A percentile compares a stretch with the other conserved stretches of the same genome.
These are phyloP conservation scores for Brassica hybrid DNA, from an alignment of 441 rosid genomes.

Conservation along the genomic window DNA sequence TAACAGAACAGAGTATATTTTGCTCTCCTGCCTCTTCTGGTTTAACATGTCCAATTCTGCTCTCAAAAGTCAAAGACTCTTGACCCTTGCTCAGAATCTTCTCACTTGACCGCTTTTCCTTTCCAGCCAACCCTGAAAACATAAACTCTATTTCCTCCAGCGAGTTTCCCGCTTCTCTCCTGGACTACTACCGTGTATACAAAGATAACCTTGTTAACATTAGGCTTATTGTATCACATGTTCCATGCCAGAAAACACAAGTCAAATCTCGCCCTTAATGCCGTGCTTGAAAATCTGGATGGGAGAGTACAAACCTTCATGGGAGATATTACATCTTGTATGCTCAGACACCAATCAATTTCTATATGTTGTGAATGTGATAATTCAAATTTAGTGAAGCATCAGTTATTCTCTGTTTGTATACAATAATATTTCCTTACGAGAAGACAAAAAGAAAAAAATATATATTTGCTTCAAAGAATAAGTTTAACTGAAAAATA, in stretches of 20 bases:
- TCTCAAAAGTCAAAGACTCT: constrained; percentile 22
- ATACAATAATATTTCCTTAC: background rate
- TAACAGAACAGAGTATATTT: background rate
- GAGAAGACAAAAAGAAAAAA: background rate
- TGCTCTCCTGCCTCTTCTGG: constrained; percentile 13
- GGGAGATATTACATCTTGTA: constrained; percentile 4
- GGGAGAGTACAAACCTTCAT: no score
- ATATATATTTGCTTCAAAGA: background rate
- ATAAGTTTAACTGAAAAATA: constrained; percentile 18
- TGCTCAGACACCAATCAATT: constrained; percentile 33
- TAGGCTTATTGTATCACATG: no score
- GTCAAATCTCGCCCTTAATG: no score
- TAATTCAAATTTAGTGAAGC: constrained; percentile 29
- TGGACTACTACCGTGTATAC: no score
- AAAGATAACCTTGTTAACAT: no score
- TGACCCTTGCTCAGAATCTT: constrained; percentile 67
- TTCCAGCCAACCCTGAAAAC: constrained; percentile 52
- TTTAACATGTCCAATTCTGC: constrained; percentile 20
- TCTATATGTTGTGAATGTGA: constrained; percentile 41
- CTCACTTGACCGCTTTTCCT: constrained; percentile 63
- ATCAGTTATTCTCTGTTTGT: constrained; percentile 13
- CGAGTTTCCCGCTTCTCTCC: constrained; percentile 80
- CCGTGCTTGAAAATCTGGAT: no score
- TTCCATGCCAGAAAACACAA: no score
- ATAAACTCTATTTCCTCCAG: constrained; percentile 77